Base-by-base conservation (phyloP, 2,329 filamentous ascomycete species). In the Chrysoporthe puriensis region DNA sequence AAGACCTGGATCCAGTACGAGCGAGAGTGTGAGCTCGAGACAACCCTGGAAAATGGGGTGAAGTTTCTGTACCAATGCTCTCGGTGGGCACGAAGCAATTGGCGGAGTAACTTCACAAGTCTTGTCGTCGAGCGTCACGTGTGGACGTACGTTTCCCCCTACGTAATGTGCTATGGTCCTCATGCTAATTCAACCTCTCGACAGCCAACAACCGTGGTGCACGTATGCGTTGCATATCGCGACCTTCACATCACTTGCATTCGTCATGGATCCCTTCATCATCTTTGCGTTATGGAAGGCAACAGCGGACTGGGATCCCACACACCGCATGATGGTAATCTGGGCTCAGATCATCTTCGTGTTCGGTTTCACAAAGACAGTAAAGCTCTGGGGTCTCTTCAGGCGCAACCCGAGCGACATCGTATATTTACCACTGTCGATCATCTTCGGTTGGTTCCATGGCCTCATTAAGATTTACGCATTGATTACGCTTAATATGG, bases 1-100 rank as follows among this genome's bases (percentile, higher is more conserved):
- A 93, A 96, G 81, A 97, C 94, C 32, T 95, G 92, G 85, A 92
- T 97, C 79, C 95, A 98, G 81, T 97, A 97, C 81, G 91, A 97
- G 78, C 88, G 86, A 60, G 93, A 96, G 76, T 96, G 93, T 74
- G 92, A 96, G 79, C 91, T 98, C 69, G 90, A 96, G 82, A 98
- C 95, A 36, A 97, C 94, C 3, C 85, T 98, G 52, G 95, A 97
- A 79, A 92, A 95, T 77, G 91, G 94, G 76, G 83, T 86, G 66
- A 96, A 94, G 76, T 98, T 97, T 76, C 83, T 98, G 71, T 95
- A 93, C 77, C 95, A 98, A 80, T 98, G 95, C 80, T 88, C 95
- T 59, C 88, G 95, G 60, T 98, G 95, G 95, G 94, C 96, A 56
- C 90, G 95, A 75, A 97, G 94, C 84, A 98, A 98, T 80, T 98